Base-by-base conservation (phyloP, 2,329 filamentous ascomycete species). In the Chrysoporthe cubensis region DNA sequence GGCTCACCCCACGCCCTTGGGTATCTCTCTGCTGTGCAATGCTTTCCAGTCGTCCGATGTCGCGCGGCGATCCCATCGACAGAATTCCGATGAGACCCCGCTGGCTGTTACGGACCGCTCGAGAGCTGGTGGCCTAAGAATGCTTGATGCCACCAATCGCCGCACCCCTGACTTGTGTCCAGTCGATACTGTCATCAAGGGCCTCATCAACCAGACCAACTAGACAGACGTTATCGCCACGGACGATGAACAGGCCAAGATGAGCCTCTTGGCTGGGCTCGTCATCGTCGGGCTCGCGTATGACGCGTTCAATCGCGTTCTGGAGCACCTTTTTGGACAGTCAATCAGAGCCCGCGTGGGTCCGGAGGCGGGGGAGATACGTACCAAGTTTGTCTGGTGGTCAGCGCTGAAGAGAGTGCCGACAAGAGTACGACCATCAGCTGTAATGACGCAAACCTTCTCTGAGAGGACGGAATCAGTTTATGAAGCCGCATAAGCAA, bases 151-250 rank as follows among this genome's bases (percentile, higher is more conserved):
- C 89, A 67, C 93, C 93, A 74, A 98, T 91, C 42, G 91, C 88
- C 68, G 90, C 88, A 4, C 95, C 95, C 77, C 91, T 91, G 50
- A 99, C 96, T 78, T 96, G 90, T 26, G 86, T 85, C 96, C 96
- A 99, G 81, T 97, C 90, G 76, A 99, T 98, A 74, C 91, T 94
- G 50, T 85, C 87, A 80, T 99, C 96, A 68, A 98, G 83, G 73
- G 91, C 87, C 79, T 97, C 94, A 78, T 99, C 94, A 43, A 99
- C 90, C 67, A 96, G 83, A 2, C 96, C 96, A 67, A 96, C 92
- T 18, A 96, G 85, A 70, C 94, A 94, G 60, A 99, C 95, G 76
- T 96, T 97, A 78, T 99, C 96, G 64, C 96, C 96, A 69, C 96
- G 88, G 67, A 99, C 92, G 67, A 99, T 86, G 78, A 97, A 98